Conservation (phyloP, 169 alveolate species). For the Plasmodium vivax region DNA sequence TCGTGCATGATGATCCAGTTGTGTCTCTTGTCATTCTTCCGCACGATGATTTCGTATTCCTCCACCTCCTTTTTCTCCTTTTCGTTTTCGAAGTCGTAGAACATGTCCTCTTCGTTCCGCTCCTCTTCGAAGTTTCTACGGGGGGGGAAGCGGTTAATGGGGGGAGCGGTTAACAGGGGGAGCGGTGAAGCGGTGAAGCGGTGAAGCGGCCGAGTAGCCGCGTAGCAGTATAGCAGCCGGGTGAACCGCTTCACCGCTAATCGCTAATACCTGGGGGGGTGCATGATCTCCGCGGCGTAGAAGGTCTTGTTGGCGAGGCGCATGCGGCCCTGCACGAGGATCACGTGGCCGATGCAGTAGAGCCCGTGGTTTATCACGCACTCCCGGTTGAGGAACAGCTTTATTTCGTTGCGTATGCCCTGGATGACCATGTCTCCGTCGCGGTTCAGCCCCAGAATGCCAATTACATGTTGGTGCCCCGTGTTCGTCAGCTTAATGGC, state of each 20-base stretch:
- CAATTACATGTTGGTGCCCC: constrained; percentile 78
- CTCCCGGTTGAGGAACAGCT: constrained; percentile 53
- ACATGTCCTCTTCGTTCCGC: constrained; percentile 45
- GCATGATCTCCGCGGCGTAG: constrained; percentile 78
- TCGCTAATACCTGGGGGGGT: constrained; percentile 77
- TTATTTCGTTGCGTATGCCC: constrained; percentile 78
- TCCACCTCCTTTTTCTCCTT: constrained; percentile 30
- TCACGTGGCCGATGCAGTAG: constrained; percentile 80
- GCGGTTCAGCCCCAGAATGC: constrained; percentile 77
- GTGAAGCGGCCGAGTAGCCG: too few species aligned
- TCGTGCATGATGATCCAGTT: constrained; percentile 70
- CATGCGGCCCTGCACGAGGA: constrained; percentile 77
- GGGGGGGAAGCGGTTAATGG: neutral
- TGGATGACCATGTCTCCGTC: constrained; percentile 82
- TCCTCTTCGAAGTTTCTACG: constrained; percentile 45
- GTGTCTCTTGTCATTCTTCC: constrained; percentile 22
- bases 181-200: neutral
- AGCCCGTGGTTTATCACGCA: constrained; percentile 78
- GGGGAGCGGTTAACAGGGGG: too few species aligned
- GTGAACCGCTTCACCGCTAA: neutral
- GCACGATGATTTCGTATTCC: constrained; percentile 54
- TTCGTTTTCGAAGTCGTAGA: constrained; percentile 61
- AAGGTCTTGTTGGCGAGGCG: constrained; percentile 67
- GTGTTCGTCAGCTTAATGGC: constrained; percentile 77
- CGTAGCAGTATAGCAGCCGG: too few species aligned